Conservation (phyloP, 768 basidiomycete genomes). For the Tulasnella sp. region DNA sequence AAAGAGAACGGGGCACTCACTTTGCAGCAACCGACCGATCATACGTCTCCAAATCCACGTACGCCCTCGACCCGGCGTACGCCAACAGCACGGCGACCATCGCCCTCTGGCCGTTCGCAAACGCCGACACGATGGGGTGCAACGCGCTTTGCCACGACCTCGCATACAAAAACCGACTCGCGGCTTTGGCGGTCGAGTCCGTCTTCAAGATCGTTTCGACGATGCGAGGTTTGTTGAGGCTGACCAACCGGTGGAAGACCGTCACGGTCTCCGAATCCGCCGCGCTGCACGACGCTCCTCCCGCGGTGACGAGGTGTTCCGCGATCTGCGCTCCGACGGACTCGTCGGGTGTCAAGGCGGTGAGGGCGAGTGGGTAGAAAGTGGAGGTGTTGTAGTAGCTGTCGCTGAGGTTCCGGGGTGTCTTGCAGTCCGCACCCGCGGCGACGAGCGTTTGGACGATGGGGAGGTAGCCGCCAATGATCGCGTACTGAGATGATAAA, state of each 20-base stretch:
- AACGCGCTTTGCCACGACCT: neutral
- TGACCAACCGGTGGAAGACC: constrained; percentile 25
- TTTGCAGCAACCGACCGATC: constrained; percentile 19
- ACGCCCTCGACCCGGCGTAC: constrained; percentile 22
- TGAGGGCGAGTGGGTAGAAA: constrained; percentile 24
- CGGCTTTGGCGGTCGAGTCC: constrained; percentile 25
- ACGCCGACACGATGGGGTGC: constrained; percentile 23
- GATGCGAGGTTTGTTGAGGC: constrained; percentile 19
- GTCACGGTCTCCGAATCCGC: constrained; percentile 24
- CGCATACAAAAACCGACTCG: constrained; percentile 22
- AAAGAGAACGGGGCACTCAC: constrained; percentile 12
- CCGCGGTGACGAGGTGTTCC: constrained; percentile 23
- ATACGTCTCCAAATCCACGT: constrained; percentile 21
- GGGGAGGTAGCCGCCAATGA: constrained; percentile 32
- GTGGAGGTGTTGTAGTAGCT: constrained; percentile 13
- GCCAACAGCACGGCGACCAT: constrained; percentile 24
- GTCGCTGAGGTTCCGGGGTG: constrained; percentile 25
- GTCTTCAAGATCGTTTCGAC: constrained; percentile 20
- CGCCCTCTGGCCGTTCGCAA: constrained; percentile 20
- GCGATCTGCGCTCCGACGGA: constrained; percentile 20
- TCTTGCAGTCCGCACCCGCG: constrained; percentile 37
- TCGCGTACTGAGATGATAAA: neutral
- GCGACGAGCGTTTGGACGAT: constrained; percentile 37
- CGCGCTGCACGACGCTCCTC: constrained; percentile 22
- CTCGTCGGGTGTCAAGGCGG: constrained; percentile 20